Percentiles rank a stretch among this genome's conserved stretches.
Conservation (phyloP, 768 basidiomycete genomes). For the Ramaria rubella region DNA sequence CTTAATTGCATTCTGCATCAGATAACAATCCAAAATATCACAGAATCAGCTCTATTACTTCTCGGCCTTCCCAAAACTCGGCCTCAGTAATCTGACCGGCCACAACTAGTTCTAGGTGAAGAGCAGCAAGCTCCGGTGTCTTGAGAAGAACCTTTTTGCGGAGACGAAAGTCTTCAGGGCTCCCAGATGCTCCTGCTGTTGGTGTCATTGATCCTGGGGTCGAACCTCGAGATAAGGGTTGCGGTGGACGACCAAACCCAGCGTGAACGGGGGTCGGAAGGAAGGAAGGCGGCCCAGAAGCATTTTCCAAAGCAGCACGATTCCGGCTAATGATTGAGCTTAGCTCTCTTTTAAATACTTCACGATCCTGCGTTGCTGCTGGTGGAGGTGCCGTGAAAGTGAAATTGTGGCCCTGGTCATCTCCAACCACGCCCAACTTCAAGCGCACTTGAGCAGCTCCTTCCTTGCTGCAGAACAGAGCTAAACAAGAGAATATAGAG, state of each 20-base stretch:
- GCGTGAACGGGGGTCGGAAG: constrained; percentile 30
- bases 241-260: constrained; percentile 53
- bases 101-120: constrained; percentile 88
- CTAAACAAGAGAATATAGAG: constrained; percentile 31
- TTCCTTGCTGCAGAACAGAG: constrained; percentile 82
- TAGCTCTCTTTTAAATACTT: constrained; percentile 75
- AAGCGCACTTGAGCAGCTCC: constrained; percentile 73
- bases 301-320: constrained; percentile 34
- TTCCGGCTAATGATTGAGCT: constrained; percentile 73
- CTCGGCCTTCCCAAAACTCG: constrained; percentile 96
- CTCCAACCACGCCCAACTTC: constrained; percentile 61
- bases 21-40: constrained; percentile 14
- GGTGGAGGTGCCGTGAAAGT: constrained; percentile 66
- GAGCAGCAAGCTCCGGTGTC: constrained; percentile 66
- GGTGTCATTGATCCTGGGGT: constrained; percentile 44
- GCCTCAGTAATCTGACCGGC: constrained; percentile 78
- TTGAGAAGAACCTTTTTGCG: constrained; percentile 74
- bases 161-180: constrained; percentile 61
- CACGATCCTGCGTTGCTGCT: constrained; percentile 63
- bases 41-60: constrained; percentile 43
- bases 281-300: constrained; percentile 16
- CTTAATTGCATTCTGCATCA: constrained; percentile 34
- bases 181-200: constrained; percentile 45
- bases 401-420: constrained; percentile 77
- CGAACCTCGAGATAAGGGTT: constrained; percentile 49